Evolutionary conservation across 176 grass and related monocot species (phyloP), one percentile per base, ranked within the genome.

Genomic region (Hordeum marinum): DNA sequence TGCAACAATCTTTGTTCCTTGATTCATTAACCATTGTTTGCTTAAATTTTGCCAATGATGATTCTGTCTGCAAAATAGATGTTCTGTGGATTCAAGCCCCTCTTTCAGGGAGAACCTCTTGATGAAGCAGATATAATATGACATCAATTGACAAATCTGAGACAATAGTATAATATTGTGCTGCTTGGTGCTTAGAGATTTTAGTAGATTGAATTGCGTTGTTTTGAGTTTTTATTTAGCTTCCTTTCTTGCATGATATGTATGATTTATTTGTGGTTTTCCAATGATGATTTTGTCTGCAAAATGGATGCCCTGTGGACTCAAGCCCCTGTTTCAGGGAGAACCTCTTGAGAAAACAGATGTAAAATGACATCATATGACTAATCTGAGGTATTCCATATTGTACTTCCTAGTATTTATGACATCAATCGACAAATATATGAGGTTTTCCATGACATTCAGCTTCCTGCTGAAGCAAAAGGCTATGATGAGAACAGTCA

Each of bases 31-130:
- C 17, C 9, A 7, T n/a, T 9, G 15, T 6, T 48, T 61, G 1
- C 9, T 57, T 8, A 21, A 57, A 9, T 11, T n/a, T 21, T 84
- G 37, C 40, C 11, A 6, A 2, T 72, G 80, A 89, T 79, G 80
- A 87, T 94, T 70, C 10, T 91, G 84, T 89, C 86, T 89, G 92
- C 83, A 89, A 87, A 87, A 89, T 89, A 80, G 80, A 91, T 91
- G 58, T 52, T 67, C 62, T 84, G 24, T 85, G 76, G 87, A 87
- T 52, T 75, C 75, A 89, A 84, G 83, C 62, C 83, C 58, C 83
- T 78, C 85, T 36, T 85, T 52, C 32, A 84, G 85, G 88, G 83
- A 86, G 80, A 90, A 90, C 79, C 69, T 86, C 76, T 82, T 91
- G 86, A 52, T 78, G 64, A 84, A 84, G 42, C 65, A 64, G 63